Conservation (phyloP, 176 grass and related monocot species). For the Poa annua region DNA sequence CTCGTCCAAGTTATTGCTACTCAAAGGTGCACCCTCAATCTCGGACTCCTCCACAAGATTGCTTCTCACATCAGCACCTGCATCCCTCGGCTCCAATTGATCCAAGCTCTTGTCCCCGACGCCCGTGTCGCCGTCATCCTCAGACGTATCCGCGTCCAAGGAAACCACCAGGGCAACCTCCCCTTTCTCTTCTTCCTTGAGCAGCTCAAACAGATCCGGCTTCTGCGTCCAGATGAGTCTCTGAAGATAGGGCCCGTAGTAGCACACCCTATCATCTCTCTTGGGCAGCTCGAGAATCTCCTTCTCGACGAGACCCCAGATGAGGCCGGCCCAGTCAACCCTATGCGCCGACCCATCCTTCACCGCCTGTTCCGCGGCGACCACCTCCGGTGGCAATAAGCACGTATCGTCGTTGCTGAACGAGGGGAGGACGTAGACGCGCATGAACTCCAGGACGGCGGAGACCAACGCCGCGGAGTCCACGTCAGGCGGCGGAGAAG, state of each 20-base stretch:
- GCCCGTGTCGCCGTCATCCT: conserved; percentile 48
- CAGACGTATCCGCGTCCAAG: conserved; percentile 48
- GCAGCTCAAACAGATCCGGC: conserved; percentile 46
- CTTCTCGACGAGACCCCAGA: conserved; percentile 88
- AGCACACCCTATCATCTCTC: conserved; percentile 53
- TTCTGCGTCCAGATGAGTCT: conserved; percentile 64
- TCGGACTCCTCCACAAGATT: conserved; percentile 31
- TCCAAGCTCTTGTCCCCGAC: conserved; percentile 36
- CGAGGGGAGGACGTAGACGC: conserved; percentile 60
- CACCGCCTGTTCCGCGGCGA: conserved; percentile 56
- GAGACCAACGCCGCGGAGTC: conserved; percentile 45
- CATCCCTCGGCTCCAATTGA: conserved; percentile 14
- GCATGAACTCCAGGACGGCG: conserved; percentile 62
- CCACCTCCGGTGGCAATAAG: conserved; percentile 71
- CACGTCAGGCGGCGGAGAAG: conserved; percentile 28
- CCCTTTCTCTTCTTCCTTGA: conserved; percentile 38
- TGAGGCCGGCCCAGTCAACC: conserved; percentile 80
- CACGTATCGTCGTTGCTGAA: conserved; percentile 72
- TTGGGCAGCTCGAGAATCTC: conserved; percentile 69
- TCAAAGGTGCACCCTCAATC: not conserved
- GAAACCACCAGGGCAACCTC: conserved; percentile 46
- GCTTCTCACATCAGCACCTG: conserved; percentile 38
- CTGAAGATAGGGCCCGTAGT: conserved; percentile 76
- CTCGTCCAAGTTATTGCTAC: conserved; percentile 43
- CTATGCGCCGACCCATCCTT: conserved; percentile 66